phyloP scores from a whole-genome alignment of 805 yeast genomes.

The Saccharomyces cerevisiae region DNA sequence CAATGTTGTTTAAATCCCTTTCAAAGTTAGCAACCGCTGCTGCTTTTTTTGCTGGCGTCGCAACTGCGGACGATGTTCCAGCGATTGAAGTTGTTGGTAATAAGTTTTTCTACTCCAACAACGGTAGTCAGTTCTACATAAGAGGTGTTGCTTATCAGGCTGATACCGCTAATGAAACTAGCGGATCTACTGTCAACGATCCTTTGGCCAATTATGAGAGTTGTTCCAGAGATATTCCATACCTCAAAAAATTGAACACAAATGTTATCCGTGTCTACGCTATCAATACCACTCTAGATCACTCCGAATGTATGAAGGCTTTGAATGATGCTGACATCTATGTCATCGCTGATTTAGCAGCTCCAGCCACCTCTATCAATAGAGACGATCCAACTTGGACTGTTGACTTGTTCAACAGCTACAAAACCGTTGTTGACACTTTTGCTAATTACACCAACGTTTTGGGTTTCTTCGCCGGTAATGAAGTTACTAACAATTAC shows the following conservation, averaged over 20 bases:
- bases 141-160: conserved; percentile 78
- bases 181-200: conserved; percentile 46
- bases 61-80: conserved; percentile 42
- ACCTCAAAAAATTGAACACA: conserved; percentile 51
- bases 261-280: conserved; percentile 75
- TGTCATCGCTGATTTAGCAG: conserved; percentile 69
- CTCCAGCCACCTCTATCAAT: conserved; percentile 56
- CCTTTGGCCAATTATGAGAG: conserved; percentile 56
- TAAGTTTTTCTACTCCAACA: conserved; percentile 68
- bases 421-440: conserved; percentile 59
- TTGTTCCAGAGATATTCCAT: conserved; percentile 70
- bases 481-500: conserved; percentile 65
- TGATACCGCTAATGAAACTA: conserved; percentile 45
- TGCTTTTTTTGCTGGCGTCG: conserved; percentile 22
- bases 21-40: conserved; percentile 31
- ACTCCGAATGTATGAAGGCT: conserved; percentile 57
- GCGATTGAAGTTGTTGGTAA: conserved; percentile 67
- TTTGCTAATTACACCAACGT: conserved; percentile 64
- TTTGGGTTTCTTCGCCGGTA: conserved; percentile 80
- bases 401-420: conserved; percentile 54
- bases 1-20: conserved; percentile 31
- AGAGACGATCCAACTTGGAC: conserved; percentile 59
- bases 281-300: conserved; percentile 54
- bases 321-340: conserved; percentile 71
- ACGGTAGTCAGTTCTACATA: conserved; percentile 71